Evolutionary conservation across 2,329 filamentous ascomycete genomes (phyloP).

Genomic region (Botrytis byssoidea): DNA sequence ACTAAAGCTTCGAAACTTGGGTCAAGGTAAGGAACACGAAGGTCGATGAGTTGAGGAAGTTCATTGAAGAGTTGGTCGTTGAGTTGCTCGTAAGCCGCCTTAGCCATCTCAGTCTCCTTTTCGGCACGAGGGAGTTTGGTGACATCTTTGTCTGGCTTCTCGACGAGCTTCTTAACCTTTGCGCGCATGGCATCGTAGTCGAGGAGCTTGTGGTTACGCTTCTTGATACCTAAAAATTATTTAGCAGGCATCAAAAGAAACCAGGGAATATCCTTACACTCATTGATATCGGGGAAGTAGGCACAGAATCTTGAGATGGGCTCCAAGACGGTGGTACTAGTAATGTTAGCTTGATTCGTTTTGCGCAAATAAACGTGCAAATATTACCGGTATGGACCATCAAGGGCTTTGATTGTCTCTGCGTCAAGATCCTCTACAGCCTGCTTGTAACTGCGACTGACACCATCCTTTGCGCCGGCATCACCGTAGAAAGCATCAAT

Average conservation of each 20-base stretch:
- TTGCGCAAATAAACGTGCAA: neutral
- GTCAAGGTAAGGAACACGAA: constrained; percentile 94
- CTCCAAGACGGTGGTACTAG: constrained; percentile 84
- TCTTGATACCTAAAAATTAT: constrained; percentile 76
- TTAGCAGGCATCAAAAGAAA: constrained; percentile 27
- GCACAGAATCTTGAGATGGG: constrained; percentile 95
- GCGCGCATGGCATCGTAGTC: constrained; percentile 96
- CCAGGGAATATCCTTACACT: constrained; percentile 59
- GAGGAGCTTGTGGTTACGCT: constrained; percentile 95
- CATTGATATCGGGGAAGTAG: constrained; percentile 98
- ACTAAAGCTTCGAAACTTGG: constrained; percentile 96
- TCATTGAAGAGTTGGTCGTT: constrained; percentile 95
- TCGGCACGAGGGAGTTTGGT: constrained; percentile 94
- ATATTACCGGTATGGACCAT: constrained; percentile 81
- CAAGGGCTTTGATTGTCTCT: constrained; percentile 96
- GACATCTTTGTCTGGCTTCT: constrained; percentile 98
- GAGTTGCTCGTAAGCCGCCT: constrained; percentile 88
- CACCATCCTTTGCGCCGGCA: constrained; percentile 88
- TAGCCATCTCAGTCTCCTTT: constrained; percentile 94
- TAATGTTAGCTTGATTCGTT: constrained; percentile 27
- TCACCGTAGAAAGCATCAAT: constrained; percentile 99
- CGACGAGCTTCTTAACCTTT: constrained; percentile 93
- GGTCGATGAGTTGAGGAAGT: constrained; percentile 91
- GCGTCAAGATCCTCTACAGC: constrained; percentile 96
- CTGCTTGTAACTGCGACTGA: constrained; percentile 96